These are phyloP conservation scores for Synchytrium microbalum DNA, from an alignment of 371 early-diverging fungal species.

Conservation along the genomic window DNA sequence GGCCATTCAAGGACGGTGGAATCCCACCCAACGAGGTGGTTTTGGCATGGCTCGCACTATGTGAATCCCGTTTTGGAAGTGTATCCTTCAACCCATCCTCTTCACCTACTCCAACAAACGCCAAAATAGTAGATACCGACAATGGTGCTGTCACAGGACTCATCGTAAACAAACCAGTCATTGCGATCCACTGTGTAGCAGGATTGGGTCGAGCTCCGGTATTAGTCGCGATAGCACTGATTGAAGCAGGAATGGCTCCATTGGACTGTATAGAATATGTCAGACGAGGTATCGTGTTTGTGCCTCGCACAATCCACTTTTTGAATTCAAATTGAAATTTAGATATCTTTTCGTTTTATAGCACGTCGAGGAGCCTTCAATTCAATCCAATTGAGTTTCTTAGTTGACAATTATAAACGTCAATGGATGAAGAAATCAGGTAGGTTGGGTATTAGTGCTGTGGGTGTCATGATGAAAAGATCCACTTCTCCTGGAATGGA, in stretches of 20 bases:
- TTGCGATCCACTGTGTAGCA: constrained; percentile 64
- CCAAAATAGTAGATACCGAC: not conserved
- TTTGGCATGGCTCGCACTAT: constrained; percentile 17
- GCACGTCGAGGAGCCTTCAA: constrained; percentile 65
- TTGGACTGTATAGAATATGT: constrained; percentile 62
- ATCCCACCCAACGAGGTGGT: constrained; percentile 22
- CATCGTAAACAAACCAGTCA: not conserved
- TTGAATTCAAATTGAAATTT: too few species aligned
- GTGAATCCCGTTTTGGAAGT: constrained; percentile 23
- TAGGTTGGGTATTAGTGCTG: not conserved
- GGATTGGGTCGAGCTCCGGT: constrained; percentile 74
- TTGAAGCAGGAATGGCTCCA: constrained; percentile 67
- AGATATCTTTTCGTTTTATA: too few species aligned
- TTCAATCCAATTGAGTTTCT: constrained; percentile 49
- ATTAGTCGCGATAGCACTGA: constrained; percentile 58
- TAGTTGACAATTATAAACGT: constrained; percentile 31
- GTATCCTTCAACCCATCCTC: constrained; percentile 4
- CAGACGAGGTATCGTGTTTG: too few species aligned
- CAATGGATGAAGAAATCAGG: constrained; percentile 16
- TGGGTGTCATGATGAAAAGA: not conserved
- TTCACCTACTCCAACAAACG: not conserved
- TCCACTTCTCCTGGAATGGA: not conserved
- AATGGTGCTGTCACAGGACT: not conserved
- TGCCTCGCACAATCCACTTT: too few species aligned
- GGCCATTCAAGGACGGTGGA: constrained; percentile 33